These are phyloP conservation scores for Dalbergia oliveri DNA, from an alignment of 306 rosid genomes.

Conservation along the genomic window DNA sequence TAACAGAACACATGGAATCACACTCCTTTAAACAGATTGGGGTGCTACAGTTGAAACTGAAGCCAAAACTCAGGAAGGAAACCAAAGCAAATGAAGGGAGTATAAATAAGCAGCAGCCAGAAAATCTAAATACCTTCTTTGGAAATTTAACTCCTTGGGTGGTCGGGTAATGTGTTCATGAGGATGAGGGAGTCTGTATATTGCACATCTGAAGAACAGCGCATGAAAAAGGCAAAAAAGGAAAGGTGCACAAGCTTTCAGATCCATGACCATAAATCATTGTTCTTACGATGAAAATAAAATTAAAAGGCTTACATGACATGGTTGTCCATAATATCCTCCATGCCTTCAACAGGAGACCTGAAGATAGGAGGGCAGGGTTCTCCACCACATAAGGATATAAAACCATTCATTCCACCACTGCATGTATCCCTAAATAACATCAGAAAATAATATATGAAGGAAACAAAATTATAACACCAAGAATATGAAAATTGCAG, in stretches of 20 bases:
- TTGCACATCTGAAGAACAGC: conserved; percentile 73
- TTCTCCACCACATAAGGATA: conserved; percentile 91
- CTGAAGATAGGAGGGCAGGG: conserved; percentile 96
- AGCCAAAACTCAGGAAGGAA: conserved; percentile 4
- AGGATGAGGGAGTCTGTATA: conserved; percentile 78
- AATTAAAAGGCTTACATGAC: conserved; percentile 74
- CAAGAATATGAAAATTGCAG: conserved; percentile 22
- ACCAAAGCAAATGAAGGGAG: background rate
- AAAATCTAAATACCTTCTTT: conserved; percentile 65
- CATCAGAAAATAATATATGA: conserved; percentile 66
- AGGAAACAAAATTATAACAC: conserved; percentile 15
- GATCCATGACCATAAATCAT: conserved; percentile 17
- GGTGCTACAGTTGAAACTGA: background rate
- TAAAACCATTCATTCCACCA: conserved; percentile 95
- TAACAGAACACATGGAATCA: conserved; percentile 16
- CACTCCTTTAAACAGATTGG: background rate
- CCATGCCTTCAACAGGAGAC: conserved; percentile 88
- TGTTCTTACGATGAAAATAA: conserved; percentile 3
- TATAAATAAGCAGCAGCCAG: conserved; percentile 14
- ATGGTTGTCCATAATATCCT: conserved; percentile 94
- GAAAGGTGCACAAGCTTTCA: background rate
- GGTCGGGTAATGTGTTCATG: conserved; percentile 82
- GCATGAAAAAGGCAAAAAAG: background rate
- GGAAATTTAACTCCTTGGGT: conserved; percentile 83
- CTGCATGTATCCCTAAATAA: conserved; percentile 86